These are phyloP conservation scores for Rhizopus arrhizus DNA, from an alignment of 371 early-diverging fungal genomes.

Conservation along the genomic window DNA sequence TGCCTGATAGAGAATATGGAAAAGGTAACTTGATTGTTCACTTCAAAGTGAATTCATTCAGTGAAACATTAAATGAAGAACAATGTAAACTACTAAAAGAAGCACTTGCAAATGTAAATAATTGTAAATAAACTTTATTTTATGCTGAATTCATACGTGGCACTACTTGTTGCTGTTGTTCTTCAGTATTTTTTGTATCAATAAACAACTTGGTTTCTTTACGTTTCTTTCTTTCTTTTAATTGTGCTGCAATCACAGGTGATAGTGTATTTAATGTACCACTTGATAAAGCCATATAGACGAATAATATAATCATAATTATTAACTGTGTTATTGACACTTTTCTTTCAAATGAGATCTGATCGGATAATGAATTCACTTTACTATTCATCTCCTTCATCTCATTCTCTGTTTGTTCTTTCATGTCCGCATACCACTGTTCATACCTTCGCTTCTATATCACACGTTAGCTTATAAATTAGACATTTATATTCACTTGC, in stretches of 20 bases:
- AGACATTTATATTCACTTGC: constrained; percentile 28
- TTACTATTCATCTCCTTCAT: constrained; percentile 51
- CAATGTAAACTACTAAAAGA: not conserved
- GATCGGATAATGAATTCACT: constrained; percentile 60
- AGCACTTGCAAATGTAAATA: not conserved
- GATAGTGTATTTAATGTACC: constrained; percentile 48
- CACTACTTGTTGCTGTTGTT: not conserved
- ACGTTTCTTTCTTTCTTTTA: constrained; percentile 34
- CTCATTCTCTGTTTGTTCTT: constrained; percentile 50
- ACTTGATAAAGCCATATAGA: constrained; percentile 56
- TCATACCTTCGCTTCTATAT: constrained; percentile 58
- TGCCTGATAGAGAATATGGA: constrained; percentile 85
- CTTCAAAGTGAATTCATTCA: constrained; percentile 76
- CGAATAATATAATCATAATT: constrained; percentile 55
- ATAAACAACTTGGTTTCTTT: not conserved
- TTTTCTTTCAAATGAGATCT: constrained; percentile 68
- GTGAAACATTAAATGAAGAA: not conserved
- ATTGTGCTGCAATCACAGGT: constrained; percentile 51
- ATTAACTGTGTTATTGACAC: constrained; percentile 62
- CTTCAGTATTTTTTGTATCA: not conserved
- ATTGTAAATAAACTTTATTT: not conserved
- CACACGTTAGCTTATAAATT: not conserved
- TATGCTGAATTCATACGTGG: not conserved
- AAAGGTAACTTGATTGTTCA: constrained; percentile 82
- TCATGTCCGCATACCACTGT: constrained; percentile 61